Evolutionary conservation across 495 filamentous ascomycete genomes (phyloP).

Genomic region (Immersiella caudata): DNA sequence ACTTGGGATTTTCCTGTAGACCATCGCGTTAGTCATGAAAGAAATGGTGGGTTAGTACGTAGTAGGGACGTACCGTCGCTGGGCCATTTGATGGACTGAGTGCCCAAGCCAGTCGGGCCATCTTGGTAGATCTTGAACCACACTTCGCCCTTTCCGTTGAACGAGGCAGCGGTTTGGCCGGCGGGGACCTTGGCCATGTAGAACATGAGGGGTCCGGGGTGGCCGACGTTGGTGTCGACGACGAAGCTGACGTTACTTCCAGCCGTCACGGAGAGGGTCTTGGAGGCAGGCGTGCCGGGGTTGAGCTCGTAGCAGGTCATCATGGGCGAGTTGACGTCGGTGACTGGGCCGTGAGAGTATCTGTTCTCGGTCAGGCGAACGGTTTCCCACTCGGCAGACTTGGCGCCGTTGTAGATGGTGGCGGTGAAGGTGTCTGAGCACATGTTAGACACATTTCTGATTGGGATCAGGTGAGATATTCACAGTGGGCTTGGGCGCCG

Average conservation of each 20-base stretch:
- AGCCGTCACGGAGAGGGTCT: constrained; percentile 33
- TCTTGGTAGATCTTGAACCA: constrained; percentile 59
- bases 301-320: constrained; percentile 48
- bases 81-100: constrained; percentile 47
- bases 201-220: constrained; percentile 50
- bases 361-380: constrained; percentile 53
- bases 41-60: too few relatives aligned
- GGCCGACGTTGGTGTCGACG: constrained; percentile 25
- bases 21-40: not conserved
- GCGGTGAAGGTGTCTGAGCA: constrained; percentile 28
- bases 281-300: constrained; percentile 30
- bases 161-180: constrained; percentile 48
- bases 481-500: not conserved
- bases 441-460: not conserved
- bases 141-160: constrained; percentile 52
- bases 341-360: constrained; percentile 41
- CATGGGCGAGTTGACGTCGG: constrained; percentile 43
- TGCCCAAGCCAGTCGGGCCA: constrained; percentile 41
- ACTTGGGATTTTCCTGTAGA: constrained; percentile 26
- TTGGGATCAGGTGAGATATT: not conserved
- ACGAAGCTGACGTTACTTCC: constrained; percentile 31
- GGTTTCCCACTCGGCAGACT: constrained; percentile 47
- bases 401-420: constrained; percentile 33
- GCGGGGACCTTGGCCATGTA: constrained; percentile 53
- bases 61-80: constrained; percentile 37